Evolutionary conservation across 2,329 filamentous ascomycete species (phyloP).

Genomic region (Myriangium duriaei): DNA sequence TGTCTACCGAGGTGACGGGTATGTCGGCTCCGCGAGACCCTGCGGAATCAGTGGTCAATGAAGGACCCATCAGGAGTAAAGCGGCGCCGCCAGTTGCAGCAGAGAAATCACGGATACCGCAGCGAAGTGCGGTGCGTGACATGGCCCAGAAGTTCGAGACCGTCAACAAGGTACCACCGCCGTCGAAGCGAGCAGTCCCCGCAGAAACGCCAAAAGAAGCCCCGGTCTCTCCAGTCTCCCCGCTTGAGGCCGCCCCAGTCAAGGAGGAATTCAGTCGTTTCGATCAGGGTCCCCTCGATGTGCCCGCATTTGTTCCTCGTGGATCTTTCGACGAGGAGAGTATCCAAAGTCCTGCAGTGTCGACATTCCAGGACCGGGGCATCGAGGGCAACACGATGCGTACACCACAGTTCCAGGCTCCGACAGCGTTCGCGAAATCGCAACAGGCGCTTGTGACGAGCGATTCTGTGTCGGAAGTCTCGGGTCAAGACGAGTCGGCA

Average conservation of each 20-base stretch:
- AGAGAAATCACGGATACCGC: not conserved
- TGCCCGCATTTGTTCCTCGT: slow-evolving; percentile 66
- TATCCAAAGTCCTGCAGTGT: slow-evolving; percentile 3
- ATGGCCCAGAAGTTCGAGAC: slow-evolving; percentile 27
- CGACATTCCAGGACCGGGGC: slow-evolving; percentile 6
- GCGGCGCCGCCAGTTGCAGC: not conserved
- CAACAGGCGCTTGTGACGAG: slow-evolving; percentile 7
- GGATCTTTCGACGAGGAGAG: slow-evolving; percentile 18
- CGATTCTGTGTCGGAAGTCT: slow-evolving; percentile 6
- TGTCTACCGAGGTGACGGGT: slow-evolving; percentile 7
- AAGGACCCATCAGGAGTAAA: not conserved
- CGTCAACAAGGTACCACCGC: slow-evolving; percentile 16
- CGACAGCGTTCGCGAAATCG: slow-evolving; percentile 5
- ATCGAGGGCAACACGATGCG: slow-evolving; percentile 6
- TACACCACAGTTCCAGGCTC: slow-evolving; percentile 4
- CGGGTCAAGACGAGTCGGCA: slow-evolving; percentile 4
- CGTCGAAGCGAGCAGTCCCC: not conserved
- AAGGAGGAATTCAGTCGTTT: slow-evolving; percentile 55
- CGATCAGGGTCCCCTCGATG: slow-evolving; percentile 83
- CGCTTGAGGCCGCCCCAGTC: slow-evolving; percentile 46
- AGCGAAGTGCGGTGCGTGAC: not conserved
- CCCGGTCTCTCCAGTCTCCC: slow-evolving; percentile 47
- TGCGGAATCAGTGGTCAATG: not conserved
- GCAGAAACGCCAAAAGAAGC: slow-evolving; percentile 21
- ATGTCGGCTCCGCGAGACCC: slow-evolving; percentile 13